phyloP scores from a whole-genome alignment of 1,284 basidiomycete genomes.

The Pyrrhoderma lamaoense region DNA sequence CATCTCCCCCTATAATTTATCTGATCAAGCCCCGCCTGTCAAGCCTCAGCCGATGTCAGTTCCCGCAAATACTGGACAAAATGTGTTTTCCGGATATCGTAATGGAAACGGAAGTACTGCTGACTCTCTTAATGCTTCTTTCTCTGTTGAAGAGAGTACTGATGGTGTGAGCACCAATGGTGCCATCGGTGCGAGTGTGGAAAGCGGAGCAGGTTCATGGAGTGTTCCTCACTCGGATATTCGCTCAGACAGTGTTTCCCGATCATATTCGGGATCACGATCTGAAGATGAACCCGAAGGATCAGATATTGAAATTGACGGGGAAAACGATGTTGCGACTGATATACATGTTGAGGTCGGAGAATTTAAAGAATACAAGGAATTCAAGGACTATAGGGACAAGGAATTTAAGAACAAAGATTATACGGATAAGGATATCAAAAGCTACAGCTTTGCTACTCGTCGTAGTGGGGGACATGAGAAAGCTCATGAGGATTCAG shows the following conservation, averaged over 20 bases:
- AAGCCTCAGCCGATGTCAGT: slow-evolving; percentile 16
- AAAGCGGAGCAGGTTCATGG: slow-evolving; percentile 36
- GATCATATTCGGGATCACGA: slow-evolving; percentile 26
- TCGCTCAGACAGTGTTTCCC: slow-evolving; percentile 28
- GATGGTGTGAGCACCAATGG: background rate
- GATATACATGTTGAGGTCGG: slow-evolving; percentile 1
- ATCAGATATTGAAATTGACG: slow-evolving; percentile 8
- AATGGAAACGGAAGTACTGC: slow-evolving; percentile 16
- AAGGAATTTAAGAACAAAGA: background rate
- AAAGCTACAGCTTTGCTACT: background rate
- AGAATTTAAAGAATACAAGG: background rate
- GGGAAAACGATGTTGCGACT: slow-evolving; percentile 4
- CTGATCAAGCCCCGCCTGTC: background rate
- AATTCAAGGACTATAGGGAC: background rate
- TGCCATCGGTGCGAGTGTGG: slow-evolving; percentile 22
- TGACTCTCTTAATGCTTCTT: slow-evolving; percentile 25
- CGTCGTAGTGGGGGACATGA: background rate
- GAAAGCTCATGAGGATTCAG: slow-evolving; percentile 31
- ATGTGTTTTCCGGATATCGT: background rate
- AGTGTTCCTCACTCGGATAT: slow-evolving; percentile 46
- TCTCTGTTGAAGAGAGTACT: slow-evolving; percentile 21
- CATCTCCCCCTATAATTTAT: slow-evolving; percentile 11
- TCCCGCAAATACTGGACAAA: background rate
- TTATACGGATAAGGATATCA: background rate
- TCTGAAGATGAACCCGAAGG: slow-evolving; percentile 7